Conservation (phyloP, 192 early-diverging fungal genomes). For the Coemansia sp. region DNA sequence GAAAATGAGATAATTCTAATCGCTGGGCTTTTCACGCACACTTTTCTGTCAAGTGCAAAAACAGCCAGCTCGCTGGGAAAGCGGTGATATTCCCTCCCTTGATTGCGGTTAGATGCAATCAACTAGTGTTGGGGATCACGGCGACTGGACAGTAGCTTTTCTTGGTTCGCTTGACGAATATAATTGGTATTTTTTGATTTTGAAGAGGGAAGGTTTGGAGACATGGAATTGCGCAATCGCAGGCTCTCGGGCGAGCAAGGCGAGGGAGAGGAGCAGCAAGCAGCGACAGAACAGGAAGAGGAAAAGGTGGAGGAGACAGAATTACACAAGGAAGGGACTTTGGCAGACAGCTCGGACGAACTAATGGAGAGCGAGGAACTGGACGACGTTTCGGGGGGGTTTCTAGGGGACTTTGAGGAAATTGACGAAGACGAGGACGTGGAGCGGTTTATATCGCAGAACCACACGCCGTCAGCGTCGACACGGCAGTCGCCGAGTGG, state of each 20-base stretch:
- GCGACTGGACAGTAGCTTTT: neutral
- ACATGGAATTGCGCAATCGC: neutral
- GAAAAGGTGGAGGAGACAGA: neutral
- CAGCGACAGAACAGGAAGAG: no score
- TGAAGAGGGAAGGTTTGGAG: neutral
- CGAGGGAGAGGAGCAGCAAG: neutral
- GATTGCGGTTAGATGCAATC: no score
- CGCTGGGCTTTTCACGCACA: no score
- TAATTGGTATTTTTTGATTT: neutral
- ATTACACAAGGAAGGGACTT: no score
- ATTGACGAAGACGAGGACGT: constrained; percentile 47
- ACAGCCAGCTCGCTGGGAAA: no score
- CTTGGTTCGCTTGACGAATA: no score
- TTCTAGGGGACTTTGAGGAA: constrained; percentile 44
- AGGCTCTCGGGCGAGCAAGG: neutral
- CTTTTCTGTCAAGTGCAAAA: no score
- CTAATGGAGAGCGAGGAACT: constrained; percentile 2
- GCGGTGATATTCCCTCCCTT: no score
- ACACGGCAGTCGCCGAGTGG: constrained; percentile 26
- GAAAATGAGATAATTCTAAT: no score
- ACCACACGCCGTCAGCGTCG: constrained; percentile 28
- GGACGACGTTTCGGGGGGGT: constrained; percentile 13
- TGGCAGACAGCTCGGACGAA: constrained; percentile 8
- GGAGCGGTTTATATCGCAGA: constrained; percentile 42
- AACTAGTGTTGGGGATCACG: no score